Conservation (phyloP, 441 rosid genomes). For the Bocquillonia castaneifolia region DNA sequence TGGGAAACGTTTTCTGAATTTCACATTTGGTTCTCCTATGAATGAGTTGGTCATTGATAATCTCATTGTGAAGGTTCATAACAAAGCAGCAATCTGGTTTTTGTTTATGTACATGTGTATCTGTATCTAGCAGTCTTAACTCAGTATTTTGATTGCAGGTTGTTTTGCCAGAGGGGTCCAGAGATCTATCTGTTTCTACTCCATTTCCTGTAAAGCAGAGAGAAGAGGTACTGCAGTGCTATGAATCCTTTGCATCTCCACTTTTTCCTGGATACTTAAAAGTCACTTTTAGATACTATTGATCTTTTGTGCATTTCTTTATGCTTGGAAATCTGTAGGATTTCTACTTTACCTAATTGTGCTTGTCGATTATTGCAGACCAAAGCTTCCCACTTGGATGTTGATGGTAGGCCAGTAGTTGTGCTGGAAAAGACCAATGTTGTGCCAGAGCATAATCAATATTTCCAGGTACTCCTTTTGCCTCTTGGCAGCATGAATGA, state of each 20-base stretch:
- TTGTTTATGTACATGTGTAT: not conserved
- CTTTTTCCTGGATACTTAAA: not conserved
- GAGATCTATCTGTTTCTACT: constrained; percentile 54
- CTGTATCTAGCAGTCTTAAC: constrained; percentile 17
- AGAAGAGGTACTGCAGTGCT: constrained; percentile 57
- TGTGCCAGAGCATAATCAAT: constrained; percentile 84
- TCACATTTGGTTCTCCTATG: constrained; percentile 73
- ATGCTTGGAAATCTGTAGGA: not conserved
- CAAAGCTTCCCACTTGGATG: constrained; percentile 79
- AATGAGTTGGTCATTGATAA: constrained; percentile 64
- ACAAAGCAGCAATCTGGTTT: not conserved
- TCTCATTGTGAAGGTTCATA: constrained; percentile 73
- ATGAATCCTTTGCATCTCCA: constrained; percentile 4
- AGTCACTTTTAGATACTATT: not conserved
- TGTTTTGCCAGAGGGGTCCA: constrained; percentile 92
- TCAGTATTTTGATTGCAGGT: constrained; percentile 42
- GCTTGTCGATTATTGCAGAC: constrained; percentile 39
- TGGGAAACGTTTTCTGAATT: constrained; percentile 68
- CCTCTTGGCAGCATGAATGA: constrained; percentile 2
- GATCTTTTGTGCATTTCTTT: constrained; percentile 7
- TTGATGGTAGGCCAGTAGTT: constrained; percentile 80
- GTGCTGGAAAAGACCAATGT: constrained; percentile 72
- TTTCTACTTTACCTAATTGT: constrained; percentile 6
- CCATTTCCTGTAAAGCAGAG: constrained; percentile 70
- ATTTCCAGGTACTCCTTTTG: constrained; percentile 63